A percentile compares a stretch with the other conserved stretches of the same genome.
These are phyloP conservation scores for Aegilops umbellulata DNA, from an alignment of 176 grass and related monocot genomes.

Conservation along the genomic window DNA sequence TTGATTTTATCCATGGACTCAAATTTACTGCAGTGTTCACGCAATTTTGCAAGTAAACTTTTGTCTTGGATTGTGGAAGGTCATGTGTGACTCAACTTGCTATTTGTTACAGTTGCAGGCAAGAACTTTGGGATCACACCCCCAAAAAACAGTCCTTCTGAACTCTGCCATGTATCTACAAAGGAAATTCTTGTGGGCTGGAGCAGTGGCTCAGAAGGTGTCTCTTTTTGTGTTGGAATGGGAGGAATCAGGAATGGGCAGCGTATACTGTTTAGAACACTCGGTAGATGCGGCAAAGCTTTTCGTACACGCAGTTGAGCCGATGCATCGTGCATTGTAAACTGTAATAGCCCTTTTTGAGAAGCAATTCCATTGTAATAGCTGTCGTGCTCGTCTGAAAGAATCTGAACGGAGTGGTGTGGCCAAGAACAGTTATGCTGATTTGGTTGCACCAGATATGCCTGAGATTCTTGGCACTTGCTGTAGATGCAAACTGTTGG, in stretches of 20 bases:
- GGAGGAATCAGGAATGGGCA: too few species aligned
- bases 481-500: too few species aligned
- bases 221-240: too few species aligned
- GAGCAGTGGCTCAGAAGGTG: too few species aligned
- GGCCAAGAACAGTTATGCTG: neutral
- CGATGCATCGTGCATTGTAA: too few species aligned
- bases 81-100: neutral
- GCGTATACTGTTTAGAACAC: too few species aligned
- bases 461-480: too few species aligned
- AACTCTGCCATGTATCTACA: neutral
- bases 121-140: neutral
- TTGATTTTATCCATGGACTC: neutral
- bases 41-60: neutral
- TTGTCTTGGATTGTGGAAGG: neutral
- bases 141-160: neutral
- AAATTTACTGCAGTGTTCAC: neutral
- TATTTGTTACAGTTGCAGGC: neutral
- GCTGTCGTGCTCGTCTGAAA: neutral
- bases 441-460: too few species aligned
- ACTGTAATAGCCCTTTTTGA: too few species aligned
- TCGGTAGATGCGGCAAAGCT: accelerated
- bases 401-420: neutral
- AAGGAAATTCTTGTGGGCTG: neutral
- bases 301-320: accelerated
- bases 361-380: neutral